Base-by-base conservation (phyloP, 352 stramenopile genomes). In the Nothophytophthora sp. region DNA sequence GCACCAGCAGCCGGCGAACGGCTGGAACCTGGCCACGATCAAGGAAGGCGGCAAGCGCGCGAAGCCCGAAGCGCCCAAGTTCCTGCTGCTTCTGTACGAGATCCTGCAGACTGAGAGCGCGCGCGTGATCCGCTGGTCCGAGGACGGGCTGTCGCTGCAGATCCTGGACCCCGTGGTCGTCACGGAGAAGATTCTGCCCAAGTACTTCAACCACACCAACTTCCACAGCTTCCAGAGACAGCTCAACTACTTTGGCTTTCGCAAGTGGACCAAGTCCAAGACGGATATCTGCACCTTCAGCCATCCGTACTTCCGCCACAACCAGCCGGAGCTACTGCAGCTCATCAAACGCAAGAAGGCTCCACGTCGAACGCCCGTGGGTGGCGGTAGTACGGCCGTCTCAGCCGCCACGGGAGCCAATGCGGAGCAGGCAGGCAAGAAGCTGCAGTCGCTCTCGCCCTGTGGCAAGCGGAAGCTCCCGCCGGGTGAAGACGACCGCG, bases 141-240 rank as follows among this genome's bases (percentile, higher is more conserved):
- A 86, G 40, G 88, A 92, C 58, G 62, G 76, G 0, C 59, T 82
- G 38, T 77, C 82, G 24, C 79, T 95, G 51, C 76, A 91, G 53
- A 92, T 95, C 55, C 68, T 92, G 28, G 71, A 79, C 45, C 72
- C 79, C 44, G 59, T 81, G 18, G 79, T 89, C 28, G 61, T 76
- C 45, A 76, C 66, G 39, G 66, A 76, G 45, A 81, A 90, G 61
- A 80, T 98, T 28, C 62, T 98, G 12, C 88, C 92, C 24, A 88
- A 90, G 55, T 98, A 97, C 68, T 98, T 98, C 52, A 97, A 97
- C 48, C 90, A 98, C 67, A 81, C 76, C 43, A 96, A 92, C 51
- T 98, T 96, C 62, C 86, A 92, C 43, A 96, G 86, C 37, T 93
- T 98, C 49, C 86, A 96, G 55, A 76, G 92, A 34, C 90, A 98